Percentiles rank a stretch among this genome's conserved stretches.
Evolutionary conservation across 176 grass and related monocot genomes (phyloP).

Genomic region (Cenchrus americanus): DNA sequence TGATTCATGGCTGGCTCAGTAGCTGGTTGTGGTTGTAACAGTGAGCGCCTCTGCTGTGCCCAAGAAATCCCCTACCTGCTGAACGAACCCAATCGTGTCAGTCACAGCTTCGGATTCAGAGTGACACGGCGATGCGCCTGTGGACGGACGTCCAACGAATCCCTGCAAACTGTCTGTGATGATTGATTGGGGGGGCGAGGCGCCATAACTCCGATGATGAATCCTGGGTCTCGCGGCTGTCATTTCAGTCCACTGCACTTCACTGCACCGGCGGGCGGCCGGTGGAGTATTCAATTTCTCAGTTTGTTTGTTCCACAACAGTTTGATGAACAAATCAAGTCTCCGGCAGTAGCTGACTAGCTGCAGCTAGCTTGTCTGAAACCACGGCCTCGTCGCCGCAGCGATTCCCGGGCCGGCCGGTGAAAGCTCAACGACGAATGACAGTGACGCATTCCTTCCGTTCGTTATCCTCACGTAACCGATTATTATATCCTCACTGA

Average conservation of each 20-base stretch:
- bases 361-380: constrained; percentile 32
- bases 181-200: not conserved
- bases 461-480: constrained; percentile 1
- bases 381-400: constrained; percentile 25
- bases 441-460: not conserved
- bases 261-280: no score
- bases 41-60: no score
- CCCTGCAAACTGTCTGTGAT: not conserved
- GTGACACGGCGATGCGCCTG: no score
- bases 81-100: no score
- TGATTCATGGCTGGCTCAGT: no score
- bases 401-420: constrained; percentile 29
- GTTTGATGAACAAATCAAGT: not conserved
- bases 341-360: not conserved
- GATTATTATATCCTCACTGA: not conserved
- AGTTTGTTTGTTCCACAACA: no score
- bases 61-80: no score
- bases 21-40: no score
- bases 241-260: not conserved
- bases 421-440: not conserved
- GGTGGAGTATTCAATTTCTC: no score
- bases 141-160: no score
- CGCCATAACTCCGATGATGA: not conserved
- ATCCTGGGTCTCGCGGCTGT: constrained; percentile 1
- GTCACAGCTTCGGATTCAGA: no score